Evolutionary conservation across 495 filamentous ascomycete species (phyloP).

Genomic region (Parmelia sp.): DNA sequence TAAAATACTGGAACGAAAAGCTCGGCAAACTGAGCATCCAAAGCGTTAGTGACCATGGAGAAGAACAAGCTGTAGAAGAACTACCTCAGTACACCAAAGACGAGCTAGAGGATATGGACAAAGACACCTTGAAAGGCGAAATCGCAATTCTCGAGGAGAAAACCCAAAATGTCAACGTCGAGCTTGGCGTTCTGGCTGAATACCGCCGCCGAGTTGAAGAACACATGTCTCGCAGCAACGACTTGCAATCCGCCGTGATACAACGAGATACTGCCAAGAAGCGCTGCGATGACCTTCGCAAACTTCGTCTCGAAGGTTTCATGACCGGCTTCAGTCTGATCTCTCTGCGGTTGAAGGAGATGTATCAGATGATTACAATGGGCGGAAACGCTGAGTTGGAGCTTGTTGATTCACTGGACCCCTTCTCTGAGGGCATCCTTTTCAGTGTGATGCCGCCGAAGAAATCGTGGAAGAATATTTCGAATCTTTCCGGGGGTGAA

Average conservation of each 20-base stretch:
- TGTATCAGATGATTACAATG: slow-evolving; percentile 99
- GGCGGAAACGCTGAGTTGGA: slow-evolving; percentile 97
- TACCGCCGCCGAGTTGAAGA: slow-evolving; percentile 89
- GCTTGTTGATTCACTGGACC: slow-evolving; percentile 89
- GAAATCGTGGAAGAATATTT: slow-evolving; percentile 99
- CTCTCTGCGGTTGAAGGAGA: slow-evolving; percentile 93
- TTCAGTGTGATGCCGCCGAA: slow-evolving; percentile 99
- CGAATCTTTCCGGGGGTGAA: slow-evolving; percentile 88
- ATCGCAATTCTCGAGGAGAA: slow-evolving; percentile 91
- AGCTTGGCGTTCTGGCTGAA: slow-evolving; percentile 84
- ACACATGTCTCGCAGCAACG: slow-evolving; percentile 70
- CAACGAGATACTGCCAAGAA: slow-evolving; percentile 81
- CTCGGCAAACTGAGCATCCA: slow-evolving; percentile 69
- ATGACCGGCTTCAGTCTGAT: slow-evolving; percentile 97
- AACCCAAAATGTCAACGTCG: slow-evolving; percentile 80
- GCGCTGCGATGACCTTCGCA: slow-evolving; percentile 83
- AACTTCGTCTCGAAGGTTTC: slow-evolving; percentile 86
- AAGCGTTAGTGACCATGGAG: slow-evolving; percentile 64
- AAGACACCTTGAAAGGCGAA: slow-evolving; percentile 74
- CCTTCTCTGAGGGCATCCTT: slow-evolving; percentile 92
- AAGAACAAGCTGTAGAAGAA: slow-evolving; percentile 48
- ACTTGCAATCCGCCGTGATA: slow-evolving; percentile 66
- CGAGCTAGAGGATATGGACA: slow-evolving; percentile 88
- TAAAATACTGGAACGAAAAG: slow-evolving; percentile 84
- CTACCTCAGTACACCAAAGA: slow-evolving; percentile 80